A percentile compares a stretch with the other conserved stretches of the same genome.
Conservation (phyloP, 2,329 filamentous ascomycete species). For the Aspergillus sp. region DNA sequence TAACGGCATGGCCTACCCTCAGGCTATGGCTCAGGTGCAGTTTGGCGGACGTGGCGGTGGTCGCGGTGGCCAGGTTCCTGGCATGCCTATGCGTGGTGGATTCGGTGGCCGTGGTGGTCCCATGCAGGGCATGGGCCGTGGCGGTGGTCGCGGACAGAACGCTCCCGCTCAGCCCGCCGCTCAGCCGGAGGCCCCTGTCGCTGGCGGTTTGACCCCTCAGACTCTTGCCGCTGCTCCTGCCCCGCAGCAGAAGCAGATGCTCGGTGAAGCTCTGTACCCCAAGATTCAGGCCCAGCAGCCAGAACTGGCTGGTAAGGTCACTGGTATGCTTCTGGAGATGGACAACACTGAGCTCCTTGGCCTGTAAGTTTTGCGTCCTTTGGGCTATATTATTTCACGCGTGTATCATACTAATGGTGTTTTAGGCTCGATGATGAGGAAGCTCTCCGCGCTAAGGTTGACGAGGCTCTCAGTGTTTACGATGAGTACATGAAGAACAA, state of each 20-base stretch:
- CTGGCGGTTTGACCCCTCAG: conserved; percentile 44
- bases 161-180: conserved; percentile 27
- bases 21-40: conserved; percentile 76
- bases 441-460: conserved; percentile 89
- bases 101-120: conserved; percentile 41
- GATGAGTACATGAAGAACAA: conserved; percentile 97
- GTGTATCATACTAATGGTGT: conserved; percentile 8
- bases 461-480: conserved; percentile 94
- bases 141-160: conserved; percentile 37
- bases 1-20: conserved; percentile 73
- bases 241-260: conserved; percentile 93
- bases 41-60: conserved; percentile 57
- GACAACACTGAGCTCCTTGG: conserved; percentile 90
- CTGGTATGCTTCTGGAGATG: conserved; percentile 99
- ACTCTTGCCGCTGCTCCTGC: conserved; percentile 50
- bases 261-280: conserved; percentile 95
- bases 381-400: neutral
- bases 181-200: conserved; percentile 32
- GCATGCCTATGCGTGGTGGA: conserved; percentile 55
- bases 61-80: conserved; percentile 61
- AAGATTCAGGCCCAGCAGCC: conserved; percentile 95
- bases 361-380: conserved; percentile 62
- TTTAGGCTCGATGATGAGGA: conserved; percentile 77
- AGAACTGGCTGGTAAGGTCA: conserved; percentile 97
- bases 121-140: conserved; percentile 36